phyloP scores from a whole-genome alignment of 148 eudicot genomes.

The Hydrangea macrophylla region DNA sequence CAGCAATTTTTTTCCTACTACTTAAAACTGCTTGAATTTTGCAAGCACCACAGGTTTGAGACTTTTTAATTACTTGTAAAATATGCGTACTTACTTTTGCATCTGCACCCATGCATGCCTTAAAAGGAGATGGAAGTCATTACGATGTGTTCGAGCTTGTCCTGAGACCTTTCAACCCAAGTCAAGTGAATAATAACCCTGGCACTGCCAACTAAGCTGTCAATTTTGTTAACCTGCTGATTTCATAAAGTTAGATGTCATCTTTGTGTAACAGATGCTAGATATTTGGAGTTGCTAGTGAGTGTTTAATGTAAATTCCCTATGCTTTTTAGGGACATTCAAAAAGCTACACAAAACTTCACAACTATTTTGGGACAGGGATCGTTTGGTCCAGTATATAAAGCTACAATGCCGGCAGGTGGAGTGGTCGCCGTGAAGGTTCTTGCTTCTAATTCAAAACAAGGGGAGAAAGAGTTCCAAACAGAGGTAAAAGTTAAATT shows the following conservation, averaged over 20 bases:
- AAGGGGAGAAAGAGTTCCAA: conserved; percentile 95
- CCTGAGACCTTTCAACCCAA: neutral
- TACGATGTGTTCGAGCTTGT: neutral
- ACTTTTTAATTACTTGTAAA: too few relatives aligned
- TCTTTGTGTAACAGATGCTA: neutral
- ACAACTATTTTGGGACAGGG: conserved; percentile 89
- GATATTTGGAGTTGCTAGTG: neutral
- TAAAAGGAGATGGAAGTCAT: neutral
- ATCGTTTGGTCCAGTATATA: conserved; percentile 94
- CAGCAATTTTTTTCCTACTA: neutral
- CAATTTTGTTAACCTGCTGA: neutral
- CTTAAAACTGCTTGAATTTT: neutral
- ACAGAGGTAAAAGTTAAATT: conserved; percentile 65
- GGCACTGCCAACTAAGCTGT: neutral
- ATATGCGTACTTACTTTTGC: too few relatives aligned
- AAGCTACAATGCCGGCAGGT: conserved; percentile 82
- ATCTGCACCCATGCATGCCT: too few relatives aligned
- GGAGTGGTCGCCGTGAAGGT: conserved; percentile 91
- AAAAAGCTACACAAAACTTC: conserved; percentile 88
- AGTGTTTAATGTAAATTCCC: neutral
- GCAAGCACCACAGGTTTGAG: neutral
- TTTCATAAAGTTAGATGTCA: neutral
- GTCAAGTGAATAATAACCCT: neutral
- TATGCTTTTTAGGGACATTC: conserved; percentile 65
- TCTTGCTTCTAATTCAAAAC: conserved; percentile 89